These are phyloP conservation scores for Suillus subluteus DNA, from an alignment of 768 basidiomycete genomes.

Conservation along the genomic window DNA sequence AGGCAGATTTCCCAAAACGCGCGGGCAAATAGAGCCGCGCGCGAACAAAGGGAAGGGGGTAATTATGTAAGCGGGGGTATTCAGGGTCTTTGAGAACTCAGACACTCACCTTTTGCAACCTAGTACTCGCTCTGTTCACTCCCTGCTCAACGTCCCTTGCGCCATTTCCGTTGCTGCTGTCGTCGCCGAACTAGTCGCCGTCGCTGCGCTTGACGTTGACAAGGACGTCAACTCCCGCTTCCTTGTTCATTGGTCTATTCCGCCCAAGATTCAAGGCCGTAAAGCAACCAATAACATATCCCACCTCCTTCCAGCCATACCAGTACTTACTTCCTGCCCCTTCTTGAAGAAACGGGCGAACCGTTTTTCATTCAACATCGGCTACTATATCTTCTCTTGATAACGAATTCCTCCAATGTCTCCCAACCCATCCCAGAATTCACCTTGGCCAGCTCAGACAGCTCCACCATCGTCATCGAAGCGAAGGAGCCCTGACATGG, in stretches of 20 bases:
- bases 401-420: constrained; percentile 38
- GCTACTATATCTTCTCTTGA: constrained; percentile 28
- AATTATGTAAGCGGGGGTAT: constrained; percentile 28
- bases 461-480: constrained; percentile 38
- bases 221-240: constrained; percentile 24
- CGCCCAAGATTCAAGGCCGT: constrained; percentile 16
- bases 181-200: constrained; percentile 27
- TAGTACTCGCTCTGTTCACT: constrained; percentile 33
- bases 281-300: constrained; percentile 32
- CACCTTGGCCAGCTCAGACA: constrained; percentile 52
- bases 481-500: constrained; percentile 37
- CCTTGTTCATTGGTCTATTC: constrained; percentile 31
- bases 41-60: constrained; percentile 1
- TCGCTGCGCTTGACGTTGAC: constrained; percentile 26
- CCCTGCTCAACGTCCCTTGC: constrained; percentile 31
- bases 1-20: constrained; percentile 10
- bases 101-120: constrained; percentile 38
- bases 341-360: constrained; percentile 19
- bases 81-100: constrained; percentile 39
- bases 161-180: constrained; percentile 27
- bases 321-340: constrained; percentile 15
- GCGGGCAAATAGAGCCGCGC: constrained; percentile 10
- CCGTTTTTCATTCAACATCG: constrained; percentile 18
- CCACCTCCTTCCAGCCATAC: constrained; percentile 20
- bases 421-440: constrained; percentile 34